Percentiles rank a stretch among this genome's conserved stretches.
Evolutionary conservation across 2,329 filamentous ascomycete genomes (phyloP).

Genomic region (Aspergillus carbonarius): DNA sequence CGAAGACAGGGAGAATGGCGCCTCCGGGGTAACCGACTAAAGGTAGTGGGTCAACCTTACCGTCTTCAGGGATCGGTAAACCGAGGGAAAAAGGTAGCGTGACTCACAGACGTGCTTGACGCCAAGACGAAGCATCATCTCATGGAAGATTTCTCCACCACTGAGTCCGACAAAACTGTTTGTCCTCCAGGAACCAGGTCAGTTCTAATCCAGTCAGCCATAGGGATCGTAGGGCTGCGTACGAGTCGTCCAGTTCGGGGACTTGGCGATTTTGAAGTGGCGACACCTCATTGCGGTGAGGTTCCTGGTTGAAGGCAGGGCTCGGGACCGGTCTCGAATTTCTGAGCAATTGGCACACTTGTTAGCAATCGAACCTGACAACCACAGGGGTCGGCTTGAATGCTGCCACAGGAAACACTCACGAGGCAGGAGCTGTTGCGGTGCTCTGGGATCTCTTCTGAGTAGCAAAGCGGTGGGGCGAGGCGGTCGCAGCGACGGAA

Average conservation of each 20-base stretch:
- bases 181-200: slow-evolving; percentile 1
- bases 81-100: slow-evolving; percentile 6
- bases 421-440: slow-evolving; percentile 54
- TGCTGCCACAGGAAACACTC: slow-evolving; percentile 36
- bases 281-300: slow-evolving; percentile 63
- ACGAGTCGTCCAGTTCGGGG: slow-evolving; percentile 77
- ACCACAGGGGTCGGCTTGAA: neutral
- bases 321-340: slow-evolving; percentile 61
- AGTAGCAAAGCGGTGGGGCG: slow-evolving; percentile 46
- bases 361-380: slow-evolving; percentile 15
- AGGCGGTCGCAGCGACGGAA: slow-evolving; percentile 44
- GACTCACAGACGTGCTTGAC: slow-evolving; percentile 92
- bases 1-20: slow-evolving; percentile 95
- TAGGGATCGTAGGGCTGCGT: slow-evolving; percentile 41
- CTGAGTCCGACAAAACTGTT: slow-evolving; percentile 85
- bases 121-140: slow-evolving; percentile 93
- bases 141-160: slow-evolving; percentile 95
- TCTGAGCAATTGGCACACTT: slow-evolving; percentile 36
- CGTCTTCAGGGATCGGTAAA: neutral
- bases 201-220: slow-evolving; percentile 3
- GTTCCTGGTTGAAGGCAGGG: slow-evolving; percentile 58
- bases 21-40: slow-evolving; percentile 56
- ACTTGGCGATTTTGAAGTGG: slow-evolving; percentile 62
- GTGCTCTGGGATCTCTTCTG: slow-evolving; percentile 50
- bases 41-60: slow-evolving; percentile 1